Evolutionary conservation across 345 rosid genomes (phyloP).

Genomic region (Murraya paniculata): DNA sequence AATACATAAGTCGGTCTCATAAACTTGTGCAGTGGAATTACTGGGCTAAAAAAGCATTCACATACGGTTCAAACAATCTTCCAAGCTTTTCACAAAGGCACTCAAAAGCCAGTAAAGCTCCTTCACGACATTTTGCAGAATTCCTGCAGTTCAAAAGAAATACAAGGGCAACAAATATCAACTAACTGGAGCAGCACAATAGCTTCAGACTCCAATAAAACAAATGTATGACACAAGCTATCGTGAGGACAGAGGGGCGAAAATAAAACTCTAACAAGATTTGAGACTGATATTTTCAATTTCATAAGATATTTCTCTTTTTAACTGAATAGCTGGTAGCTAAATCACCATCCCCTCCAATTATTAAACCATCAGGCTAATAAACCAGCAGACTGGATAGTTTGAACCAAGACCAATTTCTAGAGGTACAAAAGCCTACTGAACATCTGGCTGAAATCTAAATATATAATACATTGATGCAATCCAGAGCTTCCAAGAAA

Average conservation of each 20-base stretch:
- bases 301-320: neutral
- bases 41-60: neutral
- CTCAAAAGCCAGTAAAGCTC: constrained; percentile 90
- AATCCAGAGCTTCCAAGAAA: neutral
- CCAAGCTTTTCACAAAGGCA: constrained; percentile 95
- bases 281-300: neutral
- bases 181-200: neutral
- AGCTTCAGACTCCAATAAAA: neutral
- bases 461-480: neutral
- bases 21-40: neutral
- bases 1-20: neutral
- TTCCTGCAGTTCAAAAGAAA: constrained; percentile 42
- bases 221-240: neutral
- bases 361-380: neutral
- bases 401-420: neutral
- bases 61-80: constrained; percentile 96
- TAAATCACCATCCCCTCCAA: neutral
- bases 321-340: neutral
- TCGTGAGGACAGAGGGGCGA: neutral
- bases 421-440: neutral
- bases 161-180: neutral
- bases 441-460: neutral
- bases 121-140: constrained; percentile 94
- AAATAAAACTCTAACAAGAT: neutral
- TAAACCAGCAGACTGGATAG: neutral